Conservation (phyloP, 108 stramenopile genomes). For the Fistulifera pelliculosa region DNA sequence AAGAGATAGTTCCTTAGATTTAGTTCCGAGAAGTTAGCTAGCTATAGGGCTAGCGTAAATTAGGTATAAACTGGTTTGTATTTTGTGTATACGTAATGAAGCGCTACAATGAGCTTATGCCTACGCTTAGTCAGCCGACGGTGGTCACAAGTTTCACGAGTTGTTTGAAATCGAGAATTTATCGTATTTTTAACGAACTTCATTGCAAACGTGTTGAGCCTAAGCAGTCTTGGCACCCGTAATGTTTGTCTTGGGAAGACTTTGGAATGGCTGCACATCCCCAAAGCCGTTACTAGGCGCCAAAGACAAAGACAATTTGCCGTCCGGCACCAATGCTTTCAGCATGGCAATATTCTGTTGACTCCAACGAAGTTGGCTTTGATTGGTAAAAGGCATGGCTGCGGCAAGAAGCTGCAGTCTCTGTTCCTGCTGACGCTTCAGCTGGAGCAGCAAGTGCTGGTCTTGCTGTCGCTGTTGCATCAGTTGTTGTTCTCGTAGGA, state of each 20-base stretch:
- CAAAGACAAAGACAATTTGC: not conserved
- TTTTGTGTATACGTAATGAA: no score
- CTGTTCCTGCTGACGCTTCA: not conserved
- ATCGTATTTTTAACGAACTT: no score
- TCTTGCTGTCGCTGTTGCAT: not conserved
- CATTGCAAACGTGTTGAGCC: not conserved
- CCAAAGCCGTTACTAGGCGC: not conserved
- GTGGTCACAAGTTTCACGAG: no score
- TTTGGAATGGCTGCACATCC: not conserved
- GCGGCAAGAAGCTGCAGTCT: not conserved
- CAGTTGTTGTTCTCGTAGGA: slow-evolving; percentile 15
- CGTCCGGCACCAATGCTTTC: not conserved
- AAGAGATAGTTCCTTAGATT: no score
- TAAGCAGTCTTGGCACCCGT: slow-evolving; percentile 6
- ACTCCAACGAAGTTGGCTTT: not conserved
- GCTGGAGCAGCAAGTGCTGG: slow-evolving; percentile 1
- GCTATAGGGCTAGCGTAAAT: no score
- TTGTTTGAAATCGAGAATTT: no score
- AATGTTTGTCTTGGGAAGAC: slow-evolving; percentile 2
- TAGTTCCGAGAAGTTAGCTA: no score
- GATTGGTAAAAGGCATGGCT: not conserved
- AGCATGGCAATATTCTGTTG: not conserved
- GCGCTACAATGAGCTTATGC: no score
- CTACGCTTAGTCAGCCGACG: no score
- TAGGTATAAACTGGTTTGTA: no score